These are phyloP conservation scores for Zygosaccharomyces siamensis DNA, from an alignment of 805 yeast genomes.

Conservation along the genomic window DNA sequence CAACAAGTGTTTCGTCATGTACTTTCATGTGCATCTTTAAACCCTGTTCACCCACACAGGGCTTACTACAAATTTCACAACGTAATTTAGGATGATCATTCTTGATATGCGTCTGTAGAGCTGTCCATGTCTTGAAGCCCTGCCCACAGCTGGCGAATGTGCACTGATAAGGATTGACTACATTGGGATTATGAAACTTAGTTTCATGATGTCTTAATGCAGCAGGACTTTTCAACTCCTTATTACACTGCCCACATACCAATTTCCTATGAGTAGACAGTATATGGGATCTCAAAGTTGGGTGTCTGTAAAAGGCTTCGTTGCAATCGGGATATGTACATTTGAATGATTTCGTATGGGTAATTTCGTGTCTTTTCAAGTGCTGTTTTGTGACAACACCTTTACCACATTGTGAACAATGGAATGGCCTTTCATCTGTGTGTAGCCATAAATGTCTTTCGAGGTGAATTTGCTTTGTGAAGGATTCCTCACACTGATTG, in stretches of 20 bases:
- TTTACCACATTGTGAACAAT: constrained; percentile 71
- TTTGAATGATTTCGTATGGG: constrained; percentile 63
- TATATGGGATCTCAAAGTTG: constrained; percentile 69
- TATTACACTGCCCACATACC: constrained; percentile 59
- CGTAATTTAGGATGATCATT: constrained; percentile 65
- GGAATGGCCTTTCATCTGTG: constrained; percentile 58
- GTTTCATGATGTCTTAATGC: constrained; percentile 61
- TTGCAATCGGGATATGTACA: constrained; percentile 61
- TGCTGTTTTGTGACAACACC: constrained; percentile 82
- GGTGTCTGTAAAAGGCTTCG: constrained; percentile 68
- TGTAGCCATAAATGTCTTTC: constrained; percentile 71
- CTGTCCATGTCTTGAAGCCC: constrained; percentile 66
- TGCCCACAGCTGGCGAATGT: constrained; percentile 56
- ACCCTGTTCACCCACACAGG: constrained; percentile 69
- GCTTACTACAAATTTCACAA: constrained; percentile 63
- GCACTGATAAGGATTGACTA: constrained; percentile 46
- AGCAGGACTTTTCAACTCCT: constrained; percentile 57
- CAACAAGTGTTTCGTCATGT: constrained; percentile 51
- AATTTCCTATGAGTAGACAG: constrained; percentile 55
- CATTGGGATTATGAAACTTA: constrained; percentile 54
- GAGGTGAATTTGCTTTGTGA: constrained; percentile 74
- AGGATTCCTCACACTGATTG: constrained; percentile 56
- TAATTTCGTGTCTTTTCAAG: constrained; percentile 71
- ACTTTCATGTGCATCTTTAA: constrained; percentile 66
- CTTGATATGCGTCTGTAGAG: constrained; percentile 64